Evolutionary conservation across 257 asterid genomes (phyloP), one percentile per base, ranked within the genome.

Genomic region (Jaltomata sinuosa): DNA sequence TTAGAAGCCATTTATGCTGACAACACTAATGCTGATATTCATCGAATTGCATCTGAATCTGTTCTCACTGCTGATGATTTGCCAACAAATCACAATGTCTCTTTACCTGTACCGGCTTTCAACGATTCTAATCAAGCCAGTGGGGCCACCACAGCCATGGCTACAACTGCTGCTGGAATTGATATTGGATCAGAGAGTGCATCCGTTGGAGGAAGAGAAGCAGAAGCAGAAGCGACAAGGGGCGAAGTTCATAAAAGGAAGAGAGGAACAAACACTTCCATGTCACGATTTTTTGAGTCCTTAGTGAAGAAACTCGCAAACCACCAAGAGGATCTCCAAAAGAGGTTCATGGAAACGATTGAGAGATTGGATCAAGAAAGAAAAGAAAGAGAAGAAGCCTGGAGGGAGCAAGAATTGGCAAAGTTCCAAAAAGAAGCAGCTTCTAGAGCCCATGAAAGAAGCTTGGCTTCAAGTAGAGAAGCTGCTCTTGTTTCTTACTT

Each of bases 351-450:
- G 45, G 89, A 88, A 21, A 90, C 82, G 36, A 84, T 94, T 11
- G 97, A 94, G 81, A 88, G 91, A 40, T 49, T 92, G 88, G 95
- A 91, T 19, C 86, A 69, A 54, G 97, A 93, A 82, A 83, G 97
- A 19, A 84, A 82, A 42, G 92, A 69, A 5, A 87, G 91, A 40
- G 98, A 94, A 83, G 92, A 91, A 78, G 87, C 84, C 32, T 92
- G 95, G 95, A 88, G 95, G 90, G 84, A 71, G 14, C 82, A 82
- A 55, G 94, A 91, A 59, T 2, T 82, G 86, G 94, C 85, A 8
- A 87, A 87, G 49, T 81, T 89, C 8, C 87, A 88, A 83, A 88
- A 84, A 14, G 89, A 91, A 67, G 86, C 88, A 1, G 87, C 84
- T 3, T 86, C 87, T 1, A 86, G 91, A 54, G 92, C 91, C 2